Conservation (phyloP, 108 stramenopile species). For the Fragilariopsis cylindrus region DNA sequence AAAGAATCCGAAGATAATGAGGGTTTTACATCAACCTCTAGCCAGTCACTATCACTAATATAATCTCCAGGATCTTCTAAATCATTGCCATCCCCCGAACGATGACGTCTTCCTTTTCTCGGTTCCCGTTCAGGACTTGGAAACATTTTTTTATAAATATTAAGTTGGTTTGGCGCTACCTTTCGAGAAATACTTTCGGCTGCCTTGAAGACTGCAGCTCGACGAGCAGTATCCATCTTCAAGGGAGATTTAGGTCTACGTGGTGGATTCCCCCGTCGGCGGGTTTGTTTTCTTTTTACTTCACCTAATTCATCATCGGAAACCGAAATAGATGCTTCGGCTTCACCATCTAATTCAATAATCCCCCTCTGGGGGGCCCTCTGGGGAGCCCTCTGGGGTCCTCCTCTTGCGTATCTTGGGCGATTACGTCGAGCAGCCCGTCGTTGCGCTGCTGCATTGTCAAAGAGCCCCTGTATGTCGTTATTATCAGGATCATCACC, state of each 20-base stretch:
- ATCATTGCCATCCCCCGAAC: background rate
- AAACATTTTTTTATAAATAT: background rate
- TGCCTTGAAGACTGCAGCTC: constrained; percentile 1
- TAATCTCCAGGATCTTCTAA: constrained; percentile 35
- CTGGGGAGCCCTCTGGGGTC: background rate
- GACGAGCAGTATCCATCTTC: background rate
- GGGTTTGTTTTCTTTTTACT: background rate
- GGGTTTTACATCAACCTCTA: background rate
- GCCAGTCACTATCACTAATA: constrained; percentile 48
- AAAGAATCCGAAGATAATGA: constrained; percentile 7
- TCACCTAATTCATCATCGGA: constrained; percentile 47
- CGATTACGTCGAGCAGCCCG: background rate
- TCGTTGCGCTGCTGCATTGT: background rate
- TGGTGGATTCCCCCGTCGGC: background rate
- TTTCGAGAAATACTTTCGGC: constrained; percentile 11
- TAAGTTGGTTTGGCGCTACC: background rate
- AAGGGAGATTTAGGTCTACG: too few species aligned
- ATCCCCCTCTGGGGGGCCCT: background rate
- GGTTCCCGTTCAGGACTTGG: background rate
- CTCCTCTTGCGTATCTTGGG: background rate
- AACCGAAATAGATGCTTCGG: constrained; percentile 37
- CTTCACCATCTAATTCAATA: background rate
- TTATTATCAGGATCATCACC: constrained; percentile 5
- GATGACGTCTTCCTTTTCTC: background rate
- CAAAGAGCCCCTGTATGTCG: background rate